These are phyloP conservation scores for Phlebiopsis flavidoalba DNA, from an alignment of 768 basidiomycete genomes.

Conservation along the genomic window DNA sequence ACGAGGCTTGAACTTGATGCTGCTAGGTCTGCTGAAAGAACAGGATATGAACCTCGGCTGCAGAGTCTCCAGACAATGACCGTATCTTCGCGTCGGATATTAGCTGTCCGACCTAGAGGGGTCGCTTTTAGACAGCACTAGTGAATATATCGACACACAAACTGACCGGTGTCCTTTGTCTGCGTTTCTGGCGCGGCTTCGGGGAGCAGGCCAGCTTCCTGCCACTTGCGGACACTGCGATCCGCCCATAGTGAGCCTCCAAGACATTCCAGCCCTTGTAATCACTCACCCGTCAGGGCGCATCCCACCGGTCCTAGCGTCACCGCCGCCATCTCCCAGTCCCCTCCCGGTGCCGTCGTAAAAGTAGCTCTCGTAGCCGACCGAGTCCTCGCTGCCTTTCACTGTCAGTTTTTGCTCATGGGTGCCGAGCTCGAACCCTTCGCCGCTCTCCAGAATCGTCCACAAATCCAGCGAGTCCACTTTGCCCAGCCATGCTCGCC, in stretches of 20 bases:
- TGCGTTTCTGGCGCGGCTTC: conserved; percentile 31
- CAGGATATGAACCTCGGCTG: conserved; percentile 58
- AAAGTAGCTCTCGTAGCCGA: conserved; percentile 87
- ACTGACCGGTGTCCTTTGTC: conserved; percentile 36
- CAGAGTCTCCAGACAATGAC: conserved; percentile 23
- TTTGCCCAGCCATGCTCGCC: conserved; percentile 91
- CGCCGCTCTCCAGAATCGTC: conserved; percentile 90
- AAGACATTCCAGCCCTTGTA: conserved; percentile 89
- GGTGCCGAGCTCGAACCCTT: conserved; percentile 77
- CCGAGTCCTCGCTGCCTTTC: conserved; percentile 75
- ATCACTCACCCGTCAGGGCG: conserved; percentile 79
- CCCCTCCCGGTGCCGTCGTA: conserved; percentile 75
- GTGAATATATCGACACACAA: conserved; percentile 15
- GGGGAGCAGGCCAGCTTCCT: conserved; percentile 67
- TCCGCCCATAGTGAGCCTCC: conserved; percentile 96
- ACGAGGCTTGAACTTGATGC: conserved; percentile 20
- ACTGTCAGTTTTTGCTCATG: conserved; percentile 43
- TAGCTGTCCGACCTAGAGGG: conserved; percentile 32
- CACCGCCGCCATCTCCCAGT: conserved; percentile 74
- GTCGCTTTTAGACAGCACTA: not conserved
- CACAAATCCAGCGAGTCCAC: conserved; percentile 86
- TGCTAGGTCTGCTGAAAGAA: conserved; percentile 31
- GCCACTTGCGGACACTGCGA: conserved; percentile 82
- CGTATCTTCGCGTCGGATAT: conserved; percentile 17
- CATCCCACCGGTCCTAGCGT: conserved; percentile 61